A percentile compares a stretch with the other conserved stretches of the same genome.
Conservation (phyloP, 164 flowering plant species). For the Tetracentron sinense region DNA sequence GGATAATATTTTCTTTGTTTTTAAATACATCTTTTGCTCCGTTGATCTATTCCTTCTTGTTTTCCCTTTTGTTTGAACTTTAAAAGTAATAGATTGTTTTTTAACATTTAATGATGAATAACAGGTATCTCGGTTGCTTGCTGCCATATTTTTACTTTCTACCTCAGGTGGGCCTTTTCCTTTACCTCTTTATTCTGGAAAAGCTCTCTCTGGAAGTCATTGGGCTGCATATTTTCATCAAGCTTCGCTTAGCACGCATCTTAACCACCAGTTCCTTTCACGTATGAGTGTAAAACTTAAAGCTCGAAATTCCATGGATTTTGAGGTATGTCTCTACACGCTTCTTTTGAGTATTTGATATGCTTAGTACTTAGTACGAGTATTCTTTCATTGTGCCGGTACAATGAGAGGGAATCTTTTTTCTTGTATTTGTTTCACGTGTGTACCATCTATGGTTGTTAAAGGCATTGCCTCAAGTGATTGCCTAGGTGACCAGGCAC, state of each 20-base stretch:
- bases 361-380: neutral
- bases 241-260: constrained; percentile 78
- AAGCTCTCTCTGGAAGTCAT: constrained; percentile 48
- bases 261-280: constrained; percentile 47
- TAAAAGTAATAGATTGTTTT: neutral
- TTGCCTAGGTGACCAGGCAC: too few species aligned
- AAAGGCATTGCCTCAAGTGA: too few species aligned
- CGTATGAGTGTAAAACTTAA: constrained; percentile 28
- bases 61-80: neutral
- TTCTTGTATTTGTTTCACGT: too few species aligned
- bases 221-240: constrained; percentile 97
- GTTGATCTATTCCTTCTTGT: too few species aligned
- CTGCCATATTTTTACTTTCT: constrained; percentile 46
- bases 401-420: too few species aligned
- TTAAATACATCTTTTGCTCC: too few species aligned
- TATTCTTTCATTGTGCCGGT: neutral
- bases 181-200: constrained; percentile 28
- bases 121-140: constrained; percentile 84
- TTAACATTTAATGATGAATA: constrained; percentile 1
- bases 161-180: constrained; percentile 35
- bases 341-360: neutral
- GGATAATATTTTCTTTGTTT: too few species aligned
- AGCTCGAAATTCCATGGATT: constrained; percentile 14
- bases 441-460: too few species aligned
- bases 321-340: constrained; percentile 36